These are phyloP conservation scores for Panaeolus papilionaceus DNA, from an alignment of 768 basidiomycete genomes.

Conservation along the genomic window DNA sequence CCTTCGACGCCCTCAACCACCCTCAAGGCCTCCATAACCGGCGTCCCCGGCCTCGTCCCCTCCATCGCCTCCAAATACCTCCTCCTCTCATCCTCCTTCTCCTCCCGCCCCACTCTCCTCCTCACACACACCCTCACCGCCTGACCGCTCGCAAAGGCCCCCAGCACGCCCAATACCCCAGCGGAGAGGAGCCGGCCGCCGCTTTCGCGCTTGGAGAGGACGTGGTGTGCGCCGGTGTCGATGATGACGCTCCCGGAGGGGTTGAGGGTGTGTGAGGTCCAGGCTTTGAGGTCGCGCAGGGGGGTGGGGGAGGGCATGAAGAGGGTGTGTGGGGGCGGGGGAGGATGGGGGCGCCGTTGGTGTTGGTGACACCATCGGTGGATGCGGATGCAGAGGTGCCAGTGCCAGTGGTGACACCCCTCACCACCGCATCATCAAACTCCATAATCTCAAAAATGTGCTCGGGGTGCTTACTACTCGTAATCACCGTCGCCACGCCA, in stretches of 20 bases:
- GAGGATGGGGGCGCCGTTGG: too few species aligned
- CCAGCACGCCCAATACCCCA: conserved; percentile 87
- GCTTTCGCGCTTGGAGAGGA: conserved; percentile 83
- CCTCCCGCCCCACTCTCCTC: conserved; percentile 30
- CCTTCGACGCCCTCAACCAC: neutral
- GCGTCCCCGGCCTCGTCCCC: conserved; percentile 63
- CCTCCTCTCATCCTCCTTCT: conserved; percentile 36
- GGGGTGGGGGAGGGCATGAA: conserved; percentile 80
- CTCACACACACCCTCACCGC: conserved; percentile 84
- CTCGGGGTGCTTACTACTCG: conserved; percentile 79
- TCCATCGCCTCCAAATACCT: conserved; percentile 46
- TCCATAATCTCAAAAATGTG: conserved; percentile 84
- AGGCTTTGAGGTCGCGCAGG: conserved; percentile 87
- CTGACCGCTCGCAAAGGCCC: conserved; percentile 92
- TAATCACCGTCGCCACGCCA: conserved; percentile 91
- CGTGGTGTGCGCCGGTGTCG: conserved; percentile 87
- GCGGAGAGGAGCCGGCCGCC: conserved; percentile 93
- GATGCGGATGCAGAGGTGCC: too few species aligned
- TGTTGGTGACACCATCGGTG: too few species aligned
- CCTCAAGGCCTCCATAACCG: conserved; percentile 33
- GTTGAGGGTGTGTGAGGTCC: conserved; percentile 95
- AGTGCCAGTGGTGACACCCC: neutral
- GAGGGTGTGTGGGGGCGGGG: conserved; percentile 84
- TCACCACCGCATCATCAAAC: conserved; percentile 54
- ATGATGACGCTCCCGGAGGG: conserved; percentile 90